phyloP scores from a whole-genome alignment of 2,329 filamentous ascomycete genomes.

The Claviceps sp. region DNA sequence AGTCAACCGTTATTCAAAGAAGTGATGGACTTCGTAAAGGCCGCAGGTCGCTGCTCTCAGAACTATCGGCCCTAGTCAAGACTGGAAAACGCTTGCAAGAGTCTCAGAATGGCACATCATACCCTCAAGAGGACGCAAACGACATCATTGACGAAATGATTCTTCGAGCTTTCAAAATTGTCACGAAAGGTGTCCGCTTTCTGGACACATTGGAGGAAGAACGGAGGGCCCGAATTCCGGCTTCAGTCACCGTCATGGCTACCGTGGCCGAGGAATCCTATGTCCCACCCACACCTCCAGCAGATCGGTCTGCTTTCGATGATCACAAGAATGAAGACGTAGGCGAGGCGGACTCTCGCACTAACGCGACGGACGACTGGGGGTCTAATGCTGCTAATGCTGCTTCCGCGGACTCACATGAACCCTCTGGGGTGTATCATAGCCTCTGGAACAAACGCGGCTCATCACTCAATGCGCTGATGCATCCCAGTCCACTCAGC shows the following conservation, averaged over 20 bases:
- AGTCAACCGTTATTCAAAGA: conserved; percentile 59
- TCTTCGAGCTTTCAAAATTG: conserved; percentile 82
- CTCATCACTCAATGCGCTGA: conserved; percentile 29
- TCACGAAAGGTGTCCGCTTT: conserved; percentile 82
- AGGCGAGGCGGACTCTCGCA: conserved; percentile 28
- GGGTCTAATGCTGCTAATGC: conserved; percentile 15
- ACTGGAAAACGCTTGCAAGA: conserved; percentile 77
- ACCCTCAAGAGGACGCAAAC: conserved; percentile 46
- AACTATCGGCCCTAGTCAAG: conserved; percentile 81
- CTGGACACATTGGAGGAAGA: conserved; percentile 71
- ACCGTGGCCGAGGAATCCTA: conserved; percentile 45
- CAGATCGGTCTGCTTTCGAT: conserved; percentile 40
- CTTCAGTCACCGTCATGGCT: conserved; percentile 46
- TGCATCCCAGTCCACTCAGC: conserved; percentile 14
- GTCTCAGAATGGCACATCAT: conserved; percentile 38
- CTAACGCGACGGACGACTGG: conserved; percentile 17
- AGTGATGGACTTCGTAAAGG: conserved; percentile 66
- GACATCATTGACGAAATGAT: conserved; percentile 86
- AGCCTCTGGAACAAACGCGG: conserved; percentile 30
- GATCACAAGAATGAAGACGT: conserved; percentile 17
- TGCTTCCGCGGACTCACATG: conserved; percentile 22
- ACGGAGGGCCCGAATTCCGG: conserved; percentile 31
- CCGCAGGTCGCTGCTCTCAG: conserved; percentile 77
- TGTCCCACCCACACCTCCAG: conserved; percentile 50
- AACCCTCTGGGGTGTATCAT: conserved; percentile 21